Percentiles rank a stretch among this genome's conserved stretches.
phyloP scores from a whole-genome alignment of 768 basidiomycete species.

The Naganishia randhawae region DNA sequence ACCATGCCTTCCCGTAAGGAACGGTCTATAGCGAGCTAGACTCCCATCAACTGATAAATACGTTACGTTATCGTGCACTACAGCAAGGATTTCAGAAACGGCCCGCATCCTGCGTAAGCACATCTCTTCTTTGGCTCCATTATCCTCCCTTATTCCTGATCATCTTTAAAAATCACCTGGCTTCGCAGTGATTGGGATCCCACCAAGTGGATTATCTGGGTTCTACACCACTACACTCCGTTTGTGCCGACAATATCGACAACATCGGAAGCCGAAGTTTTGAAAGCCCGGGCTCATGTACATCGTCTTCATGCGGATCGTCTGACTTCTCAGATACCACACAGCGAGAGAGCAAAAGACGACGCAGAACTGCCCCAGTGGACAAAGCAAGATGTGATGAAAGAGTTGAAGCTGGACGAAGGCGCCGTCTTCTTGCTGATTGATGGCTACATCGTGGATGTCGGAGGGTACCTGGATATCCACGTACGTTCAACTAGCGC shows the following conservation, averaged over 20 bases:
- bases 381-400: conserved; percentile 35
- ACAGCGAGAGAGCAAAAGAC: conserved; percentile 27
- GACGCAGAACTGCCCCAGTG: conserved; percentile 40
- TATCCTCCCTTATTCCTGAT: conserved; percentile 52
- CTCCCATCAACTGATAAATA: not conserved
- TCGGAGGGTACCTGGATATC: conserved; percentile 60
- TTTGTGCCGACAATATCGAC: conserved; percentile 43
- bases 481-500: conserved; percentile 57
- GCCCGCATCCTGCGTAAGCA: conserved; percentile 43
- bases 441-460: conserved; percentile 63
- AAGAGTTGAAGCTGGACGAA: conserved; percentile 35
- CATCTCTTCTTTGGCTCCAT: not conserved
- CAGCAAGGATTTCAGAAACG: conserved; percentile 63
- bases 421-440: conserved; percentile 56
- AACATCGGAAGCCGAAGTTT: conserved; percentile 42
- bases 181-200: conserved; percentile 67
- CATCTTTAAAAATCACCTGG: not conserved
- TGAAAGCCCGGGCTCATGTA: conserved; percentile 42
- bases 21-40: not conserved
- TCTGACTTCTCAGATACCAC: conserved; percentile 34
- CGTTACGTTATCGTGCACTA: conserved; percentile 28
- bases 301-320: conserved; percentile 43
- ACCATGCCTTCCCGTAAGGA: conserved; percentile 66
- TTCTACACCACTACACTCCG: conserved; percentile 53
- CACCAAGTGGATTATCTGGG: conserved; percentile 70